Conservation (phyloP, 495 filamentous ascomycete species). For the Xylaria grammica region DNA sequence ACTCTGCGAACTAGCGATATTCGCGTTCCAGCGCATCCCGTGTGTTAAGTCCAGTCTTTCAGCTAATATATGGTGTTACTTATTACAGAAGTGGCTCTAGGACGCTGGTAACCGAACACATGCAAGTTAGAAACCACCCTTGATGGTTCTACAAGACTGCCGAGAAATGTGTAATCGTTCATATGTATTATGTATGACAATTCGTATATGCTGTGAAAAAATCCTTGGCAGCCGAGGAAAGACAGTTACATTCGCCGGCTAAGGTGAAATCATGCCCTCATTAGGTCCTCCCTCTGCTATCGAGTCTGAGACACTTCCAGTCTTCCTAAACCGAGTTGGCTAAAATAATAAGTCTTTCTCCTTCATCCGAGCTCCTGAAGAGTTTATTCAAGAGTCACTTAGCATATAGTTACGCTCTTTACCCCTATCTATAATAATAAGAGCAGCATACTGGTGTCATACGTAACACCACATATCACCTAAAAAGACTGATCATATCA, state of each 20-base stretch:
- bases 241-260: slow-evolving; percentile 2
- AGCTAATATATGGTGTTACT: no score
- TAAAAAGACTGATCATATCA: no score
- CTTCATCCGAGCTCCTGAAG: slow-evolving; percentile 6
- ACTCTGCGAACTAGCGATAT: no score
- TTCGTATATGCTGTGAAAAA: slow-evolving; percentile 9
- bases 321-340: slow-evolving; percentile 10
- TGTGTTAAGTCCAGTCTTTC: no score
- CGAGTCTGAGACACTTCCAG: slow-evolving; percentile 1
- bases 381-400: slow-evolving; percentile 10
- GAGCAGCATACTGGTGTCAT: slow-evolving; percentile 5
- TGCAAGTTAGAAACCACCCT: slow-evolving; percentile 7
- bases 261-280: neutral
- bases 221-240: slow-evolving; percentile 1
- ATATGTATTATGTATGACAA: slow-evolving; percentile 9
- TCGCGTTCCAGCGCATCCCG: no score
- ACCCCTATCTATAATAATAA: neutral
- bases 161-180: slow-evolving; percentile 7
- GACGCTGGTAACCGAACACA: neutral
- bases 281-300: neutral
- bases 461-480: no score
- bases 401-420: slow-evolving; percentile 11
- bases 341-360: slow-evolving; percentile 5
- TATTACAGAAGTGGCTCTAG: slow-evolving; percentile 9
- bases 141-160: slow-evolving; percentile 4